These are phyloP conservation scores for Trichoderma sp. DNA, from an alignment of 2,329 filamentous ascomycete genomes.

Conservation along the genomic window DNA sequence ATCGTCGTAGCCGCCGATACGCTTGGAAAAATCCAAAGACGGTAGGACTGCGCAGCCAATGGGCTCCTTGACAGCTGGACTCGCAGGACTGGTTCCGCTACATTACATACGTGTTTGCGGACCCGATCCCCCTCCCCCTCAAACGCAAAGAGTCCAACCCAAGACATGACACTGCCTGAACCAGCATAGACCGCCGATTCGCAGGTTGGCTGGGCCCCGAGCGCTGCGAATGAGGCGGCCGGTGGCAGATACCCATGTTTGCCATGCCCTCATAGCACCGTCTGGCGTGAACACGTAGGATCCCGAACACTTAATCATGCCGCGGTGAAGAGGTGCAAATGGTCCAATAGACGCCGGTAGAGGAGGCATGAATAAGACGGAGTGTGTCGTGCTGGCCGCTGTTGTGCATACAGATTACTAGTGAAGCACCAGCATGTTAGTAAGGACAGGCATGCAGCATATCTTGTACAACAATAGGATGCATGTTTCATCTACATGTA, in stretches of 20 bases:
- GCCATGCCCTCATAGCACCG: neutral
- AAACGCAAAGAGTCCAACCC: neutral
- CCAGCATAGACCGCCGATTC: slow-evolving; percentile 1
- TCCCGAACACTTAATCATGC: neutral
- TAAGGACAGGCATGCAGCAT: neutral
- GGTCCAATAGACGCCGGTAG: neutral
- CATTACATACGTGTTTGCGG: slow-evolving; percentile 9
- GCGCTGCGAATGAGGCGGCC: neutral
- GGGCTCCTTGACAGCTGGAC: slow-evolving; percentile 15
- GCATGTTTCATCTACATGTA: slow-evolving; percentile 6
- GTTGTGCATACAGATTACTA: slow-evolving; percentile 6
- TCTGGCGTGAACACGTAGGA: slow-evolving; percentile 16
- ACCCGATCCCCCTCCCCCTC: neutral
- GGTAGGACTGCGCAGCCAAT: neutral
- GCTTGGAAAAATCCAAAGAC: neutral
- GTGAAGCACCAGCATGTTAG: neutral
- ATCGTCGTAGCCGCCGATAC: slow-evolving; percentile 14
- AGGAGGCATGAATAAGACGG: neutral
- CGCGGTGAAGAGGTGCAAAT: neutral
- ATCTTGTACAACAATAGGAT: slow-evolving; percentile 17
- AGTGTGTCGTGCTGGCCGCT: neutral
- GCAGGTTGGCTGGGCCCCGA: neutral
- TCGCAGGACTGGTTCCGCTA: slow-evolving; percentile 9
- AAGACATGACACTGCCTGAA: neutral
- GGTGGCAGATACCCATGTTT: neutral